Base-by-base conservation (phyloP, 805 yeast genomes). In the Candida namnaoensis region DNA sequence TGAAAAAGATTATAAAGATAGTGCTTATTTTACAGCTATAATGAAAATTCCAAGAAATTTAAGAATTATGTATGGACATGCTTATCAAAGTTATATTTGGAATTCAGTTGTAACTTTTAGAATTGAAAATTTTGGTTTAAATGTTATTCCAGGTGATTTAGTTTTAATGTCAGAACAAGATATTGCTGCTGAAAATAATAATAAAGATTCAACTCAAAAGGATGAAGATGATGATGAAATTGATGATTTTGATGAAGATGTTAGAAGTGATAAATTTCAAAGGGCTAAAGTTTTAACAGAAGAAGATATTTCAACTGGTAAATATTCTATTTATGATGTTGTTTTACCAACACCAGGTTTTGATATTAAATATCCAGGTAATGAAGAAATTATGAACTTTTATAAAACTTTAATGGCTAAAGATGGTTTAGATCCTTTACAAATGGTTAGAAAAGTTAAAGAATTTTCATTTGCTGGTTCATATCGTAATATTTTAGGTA, bases 301-400 rank as follows among this genome's bases (percentile, higher is more conserved):
- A 41, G 88, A 80, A 43, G 98, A 91, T 44, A 65, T 82, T 24
- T 75, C 67, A 5, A 42, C 66, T 3, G 76, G 76, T 0, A 74
- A 70, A 41, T 85, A 71, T 56, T 61, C 82, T 11, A 82, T 91
- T 32, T 80, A 73, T 54, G 98, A 93, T 60, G 71, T 93, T 27
- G 95, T 95, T 3, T 68, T 93, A 42, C 98, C 99, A n/a, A 77
- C 95, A 0, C 99, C 99, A 3, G 99, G 99, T 0, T 88, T 79
- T 58, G 97, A 88, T 56, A 77, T 93, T n/a, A 56, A 71, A 12
- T 93, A 93, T 56, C 99, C 99, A 7, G 65, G 72, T 10, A 84
- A 87, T 53, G 71, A 69, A 41, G 60, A 71, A 35, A 64, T 87
- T 38, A 69, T 67, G 51, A 69, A 78, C 35, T 74, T 76, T 1